Conservation (phyloP, 2,329 filamentous ascomycete species). For the Mycogone perniciosa region DNA sequence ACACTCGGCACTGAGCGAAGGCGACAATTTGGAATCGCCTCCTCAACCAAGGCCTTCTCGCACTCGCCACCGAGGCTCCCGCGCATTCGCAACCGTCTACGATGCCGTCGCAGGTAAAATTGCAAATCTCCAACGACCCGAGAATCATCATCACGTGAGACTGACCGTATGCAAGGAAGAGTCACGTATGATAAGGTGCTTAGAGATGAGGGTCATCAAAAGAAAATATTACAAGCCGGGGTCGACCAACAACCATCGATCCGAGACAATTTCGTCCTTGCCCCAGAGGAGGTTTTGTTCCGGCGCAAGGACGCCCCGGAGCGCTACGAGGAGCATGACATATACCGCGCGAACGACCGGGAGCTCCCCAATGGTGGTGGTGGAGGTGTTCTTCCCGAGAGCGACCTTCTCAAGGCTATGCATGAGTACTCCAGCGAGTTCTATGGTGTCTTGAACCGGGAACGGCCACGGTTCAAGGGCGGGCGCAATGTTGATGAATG, state of each 20-base stretch:
- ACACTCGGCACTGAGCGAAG: neutral
- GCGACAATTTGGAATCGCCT: neutral
- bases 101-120: slow-evolving; percentile 63
- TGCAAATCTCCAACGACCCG: slow-evolving; percentile 5
- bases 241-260: slow-evolving; percentile 9
- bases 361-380: slow-evolving; percentile 43
- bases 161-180: slow-evolving; percentile 26
- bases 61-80: slow-evolving; percentile 15
- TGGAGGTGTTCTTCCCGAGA: slow-evolving; percentile 53
- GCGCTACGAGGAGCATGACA: slow-evolving; percentile 64
- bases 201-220: slow-evolving; percentile 14
- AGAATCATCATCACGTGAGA: slow-evolving; percentile 13
- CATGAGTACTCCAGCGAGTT: slow-evolving; percentile 63
- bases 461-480: slow-evolving; percentile 9
- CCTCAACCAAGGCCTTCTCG: neutral
- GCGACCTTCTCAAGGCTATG: slow-evolving; percentile 61
- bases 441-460: slow-evolving; percentile 43
- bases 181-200: slow-evolving; percentile 21
- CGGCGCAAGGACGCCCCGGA: slow-evolving; percentile 56
- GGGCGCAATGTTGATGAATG: slow-evolving; percentile 39
- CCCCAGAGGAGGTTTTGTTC: slow-evolving; percentile 68
- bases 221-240: neutral
- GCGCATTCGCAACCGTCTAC: slow-evolving; percentile 52
- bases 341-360: slow-evolving; percentile 60
- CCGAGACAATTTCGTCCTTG: slow-evolving; percentile 29